These are phyloP conservation scores for Keqinozyma sinolaborantium DNA, from an alignment of 1,139 yeast genomes.

Conservation along the genomic window DNA sequence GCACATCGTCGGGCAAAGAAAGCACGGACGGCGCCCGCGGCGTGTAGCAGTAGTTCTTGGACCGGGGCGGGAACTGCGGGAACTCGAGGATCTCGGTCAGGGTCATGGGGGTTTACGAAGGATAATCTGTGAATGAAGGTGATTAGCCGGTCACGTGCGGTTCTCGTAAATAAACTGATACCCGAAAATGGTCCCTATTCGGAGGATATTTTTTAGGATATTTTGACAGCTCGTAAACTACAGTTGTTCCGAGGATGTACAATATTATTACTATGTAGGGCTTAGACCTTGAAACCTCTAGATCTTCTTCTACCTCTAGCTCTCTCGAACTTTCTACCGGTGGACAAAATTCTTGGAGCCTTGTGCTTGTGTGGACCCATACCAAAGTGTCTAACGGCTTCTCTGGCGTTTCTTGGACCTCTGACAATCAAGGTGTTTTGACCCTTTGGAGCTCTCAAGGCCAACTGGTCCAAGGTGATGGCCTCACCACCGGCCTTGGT, in stretches of 20 bases:
- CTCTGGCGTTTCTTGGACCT: constrained; percentile 99
- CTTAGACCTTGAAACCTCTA: constrained; percentile 99
- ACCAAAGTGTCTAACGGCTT: constrained; percentile 99
- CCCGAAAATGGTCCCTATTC: too few species aligned
- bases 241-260: too few species aligned
- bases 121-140: too few species aligned
- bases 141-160: too few species aligned
- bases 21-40: too few species aligned
- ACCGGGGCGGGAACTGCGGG: too few species aligned
- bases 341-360: constrained; percentile 98
- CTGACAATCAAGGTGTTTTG: constrained; percentile 96
- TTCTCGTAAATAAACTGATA: too few species aligned
- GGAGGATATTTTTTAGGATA: too few species aligned
- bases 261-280: constrained; percentile 16
- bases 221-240: too few species aligned
- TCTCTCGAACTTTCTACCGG: constrained; percentile 99
- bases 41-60: too few species aligned
- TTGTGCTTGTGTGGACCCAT: constrained; percentile 99
- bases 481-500: constrained; percentile 99
- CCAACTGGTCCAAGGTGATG: constrained; percentile 98
- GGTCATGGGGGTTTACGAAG: too few species aligned
- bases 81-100: too few species aligned
- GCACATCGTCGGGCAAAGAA: constrained; percentile 18
- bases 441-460: constrained; percentile 99
- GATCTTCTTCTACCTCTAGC: constrained; percentile 99